phyloP scores from a whole-genome alignment of 164 flowering plant species.

The Dillenia turbinata region DNA sequence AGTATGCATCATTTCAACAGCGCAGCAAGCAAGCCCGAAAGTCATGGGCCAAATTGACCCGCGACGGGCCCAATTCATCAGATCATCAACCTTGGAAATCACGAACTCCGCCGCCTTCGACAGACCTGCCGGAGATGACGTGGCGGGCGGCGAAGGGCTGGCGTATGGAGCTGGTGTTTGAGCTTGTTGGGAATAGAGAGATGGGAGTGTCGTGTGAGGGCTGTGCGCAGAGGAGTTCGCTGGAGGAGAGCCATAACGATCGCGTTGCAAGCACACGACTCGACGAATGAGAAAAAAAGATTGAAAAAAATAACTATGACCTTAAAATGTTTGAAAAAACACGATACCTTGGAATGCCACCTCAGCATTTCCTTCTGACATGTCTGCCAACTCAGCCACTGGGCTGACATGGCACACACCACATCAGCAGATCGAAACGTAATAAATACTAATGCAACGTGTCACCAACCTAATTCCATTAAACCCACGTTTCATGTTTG shows the following conservation, averaged over 20 bases:
- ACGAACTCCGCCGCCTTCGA: constrained; percentile 89
- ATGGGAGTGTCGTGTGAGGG: constrained; percentile 43
- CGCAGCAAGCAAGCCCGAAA: constrained; percentile 98
- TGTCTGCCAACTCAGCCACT: no score
- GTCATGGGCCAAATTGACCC: constrained; percentile 99
- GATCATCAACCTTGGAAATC: constrained; percentile 93
- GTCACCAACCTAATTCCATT: no score
- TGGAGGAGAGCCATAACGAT: constrained; percentile 41
- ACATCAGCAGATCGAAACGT: no score
- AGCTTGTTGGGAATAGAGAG: constrained; percentile 21
- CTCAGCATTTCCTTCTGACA: no score
- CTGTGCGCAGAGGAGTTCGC: constrained; percentile 33
- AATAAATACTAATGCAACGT: no score
- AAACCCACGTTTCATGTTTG: no score
- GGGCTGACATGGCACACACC: no score
- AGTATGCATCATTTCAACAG: constrained; percentile 99
- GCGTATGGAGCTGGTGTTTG: constrained; percentile 42
- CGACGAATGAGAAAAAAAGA: no score
- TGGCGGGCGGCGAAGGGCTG: constrained; percentile 46
- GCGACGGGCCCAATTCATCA: constrained; percentile 91
- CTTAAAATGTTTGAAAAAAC: no score
- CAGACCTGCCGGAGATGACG: constrained; percentile 39
- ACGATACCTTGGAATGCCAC: no score
- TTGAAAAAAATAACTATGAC: no score
- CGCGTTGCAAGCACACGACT: no score